Conservation (phyloP, 345 rosid species). For the Raphanus sativus region DNA sequence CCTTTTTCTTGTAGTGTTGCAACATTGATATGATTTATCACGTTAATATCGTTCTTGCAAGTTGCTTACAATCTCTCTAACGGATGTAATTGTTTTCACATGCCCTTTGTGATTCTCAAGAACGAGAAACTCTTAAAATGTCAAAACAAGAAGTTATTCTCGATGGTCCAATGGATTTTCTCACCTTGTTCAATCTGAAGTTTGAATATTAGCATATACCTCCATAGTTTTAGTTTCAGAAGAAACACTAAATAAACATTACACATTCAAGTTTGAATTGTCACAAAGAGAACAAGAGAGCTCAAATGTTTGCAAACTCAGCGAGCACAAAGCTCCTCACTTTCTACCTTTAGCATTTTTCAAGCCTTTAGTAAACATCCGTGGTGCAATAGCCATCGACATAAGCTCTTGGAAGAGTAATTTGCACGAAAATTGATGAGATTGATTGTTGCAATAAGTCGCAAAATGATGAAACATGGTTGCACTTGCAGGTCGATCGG, state of each 20-base stretch:
- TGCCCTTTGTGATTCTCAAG: background rate
- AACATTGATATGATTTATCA: background rate
- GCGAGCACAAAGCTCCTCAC: background rate
- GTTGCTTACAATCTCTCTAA: background rate
- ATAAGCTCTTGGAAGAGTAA: too few relatives aligned
- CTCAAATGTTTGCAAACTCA: too few relatives aligned
- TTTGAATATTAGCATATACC: background rate
- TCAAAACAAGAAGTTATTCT: background rate
- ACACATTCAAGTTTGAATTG: background rate
- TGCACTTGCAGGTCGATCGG: too few relatives aligned
- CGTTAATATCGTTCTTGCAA: background rate
- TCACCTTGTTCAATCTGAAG: background rate
- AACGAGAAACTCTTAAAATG: background rate
- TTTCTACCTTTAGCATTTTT: background rate
- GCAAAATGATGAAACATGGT: too few relatives aligned
- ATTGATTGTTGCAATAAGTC: too few relatives aligned
- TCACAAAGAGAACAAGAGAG: background rate
- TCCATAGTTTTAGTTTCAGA: background rate
- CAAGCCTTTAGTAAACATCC: background rate
- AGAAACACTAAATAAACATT: background rate
- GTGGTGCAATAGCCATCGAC: slow-evolving; percentile 41
- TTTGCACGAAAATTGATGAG: too few relatives aligned
- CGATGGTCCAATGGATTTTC: background rate
- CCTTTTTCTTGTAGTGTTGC: background rate
- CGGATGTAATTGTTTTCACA: background rate